Percentiles rank a stretch among this genome's conserved stretches.
Conservation (phyloP, 305 asterid species). For the Fraxinus sp. region DNA sequence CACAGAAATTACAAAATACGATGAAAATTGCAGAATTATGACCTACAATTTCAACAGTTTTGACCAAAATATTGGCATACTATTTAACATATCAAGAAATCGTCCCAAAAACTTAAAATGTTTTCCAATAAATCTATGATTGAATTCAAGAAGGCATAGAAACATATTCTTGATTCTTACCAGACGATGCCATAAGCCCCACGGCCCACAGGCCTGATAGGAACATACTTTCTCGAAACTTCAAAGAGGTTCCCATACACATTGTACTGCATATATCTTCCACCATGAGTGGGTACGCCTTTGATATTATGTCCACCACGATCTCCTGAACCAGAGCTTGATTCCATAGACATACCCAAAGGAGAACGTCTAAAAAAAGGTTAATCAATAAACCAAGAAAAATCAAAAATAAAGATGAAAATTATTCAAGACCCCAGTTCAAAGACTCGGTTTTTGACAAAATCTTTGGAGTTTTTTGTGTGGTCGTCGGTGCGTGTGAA, state of each 20-base stretch:
- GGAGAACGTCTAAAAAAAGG: background rate
- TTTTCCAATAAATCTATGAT: background rate
- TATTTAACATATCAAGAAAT: background rate
- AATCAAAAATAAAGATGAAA: background rate
- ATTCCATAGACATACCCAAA: slow-evolving; percentile 47
- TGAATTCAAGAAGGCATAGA: background rate
- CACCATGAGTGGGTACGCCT: slow-evolving; percentile 68
- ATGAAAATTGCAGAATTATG: background rate
- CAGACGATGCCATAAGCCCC: slow-evolving; percentile 78
- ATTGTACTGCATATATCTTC: slow-evolving; percentile 69
- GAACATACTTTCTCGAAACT: slow-evolving; percentile 65
- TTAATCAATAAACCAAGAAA: background rate
- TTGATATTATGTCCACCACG: slow-evolving; percentile 60
- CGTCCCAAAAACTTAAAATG: background rate
- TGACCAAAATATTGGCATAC: background rate
- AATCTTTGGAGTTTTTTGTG: slow-evolving; percentile 11
- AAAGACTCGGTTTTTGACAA: slow-evolving; percentile 28
- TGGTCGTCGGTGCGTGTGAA: slow-evolving; percentile 26
- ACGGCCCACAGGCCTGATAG: slow-evolving; percentile 68
- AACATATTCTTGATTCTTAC: slow-evolving; percentile 28
- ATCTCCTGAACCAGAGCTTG: slow-evolving; percentile 61
- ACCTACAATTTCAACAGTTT: background rate
- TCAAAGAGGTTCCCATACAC: slow-evolving; percentile 75
- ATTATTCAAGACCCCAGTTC: slow-evolving; percentile 27
- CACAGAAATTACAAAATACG: background rate